Evolutionary conservation across 371 early-diverging fungal genomes (phyloP).

Genomic region (Rhizopus microsporus): DNA sequence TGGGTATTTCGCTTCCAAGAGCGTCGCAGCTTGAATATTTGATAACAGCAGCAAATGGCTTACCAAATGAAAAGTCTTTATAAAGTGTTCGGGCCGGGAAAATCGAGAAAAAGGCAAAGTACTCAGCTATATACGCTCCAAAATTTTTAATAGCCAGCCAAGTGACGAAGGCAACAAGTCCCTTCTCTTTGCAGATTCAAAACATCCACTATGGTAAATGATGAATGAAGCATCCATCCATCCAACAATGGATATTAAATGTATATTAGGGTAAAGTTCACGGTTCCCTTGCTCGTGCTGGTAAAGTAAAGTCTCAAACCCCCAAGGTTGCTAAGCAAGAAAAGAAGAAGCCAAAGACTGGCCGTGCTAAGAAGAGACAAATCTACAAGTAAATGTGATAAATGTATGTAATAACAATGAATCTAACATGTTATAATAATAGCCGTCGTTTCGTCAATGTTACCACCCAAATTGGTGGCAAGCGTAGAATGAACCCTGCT

Average conservation of each 20-base stretch:
- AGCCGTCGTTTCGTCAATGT: slow-evolving; percentile 95
- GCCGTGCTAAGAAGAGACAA: slow-evolving; percentile 98
- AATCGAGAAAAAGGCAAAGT: too few relatives aligned
- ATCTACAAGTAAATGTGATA: slow-evolving; percentile 63
- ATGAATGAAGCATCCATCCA: slow-evolving; percentile 16
- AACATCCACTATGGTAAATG: slow-evolving; percentile 33
- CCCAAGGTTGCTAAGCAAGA: slow-evolving; percentile 99
- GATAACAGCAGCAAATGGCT: too few relatives aligned
- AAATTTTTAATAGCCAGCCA: background rate
- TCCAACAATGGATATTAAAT: slow-evolving; percentile 8
- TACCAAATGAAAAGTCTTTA: too few relatives aligned
- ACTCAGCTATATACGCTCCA: too few relatives aligned
- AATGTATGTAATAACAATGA: too few relatives aligned
- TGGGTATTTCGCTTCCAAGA: slow-evolving; percentile 9
- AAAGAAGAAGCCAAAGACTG: slow-evolving; percentile 90
- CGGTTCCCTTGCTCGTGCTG: slow-evolving; percentile 99
- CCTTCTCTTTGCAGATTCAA: slow-evolving; percentile 26
- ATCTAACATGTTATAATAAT: background rate
- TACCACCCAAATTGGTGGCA: slow-evolving; percentile 82
- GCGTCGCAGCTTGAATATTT: background rate
- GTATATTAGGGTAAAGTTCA: slow-evolving; percentile 94
- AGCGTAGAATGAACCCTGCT: slow-evolving; percentile 85
- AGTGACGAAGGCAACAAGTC: background rate
- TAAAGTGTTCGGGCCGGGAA: too few relatives aligned
- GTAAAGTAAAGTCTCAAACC: slow-evolving; percentile 99